Evolutionary conservation across 2,329 filamentous ascomycete species (phyloP), one percentile per base, ranked within the genome.

Genomic region (Aspergillus bombycis): DNA sequence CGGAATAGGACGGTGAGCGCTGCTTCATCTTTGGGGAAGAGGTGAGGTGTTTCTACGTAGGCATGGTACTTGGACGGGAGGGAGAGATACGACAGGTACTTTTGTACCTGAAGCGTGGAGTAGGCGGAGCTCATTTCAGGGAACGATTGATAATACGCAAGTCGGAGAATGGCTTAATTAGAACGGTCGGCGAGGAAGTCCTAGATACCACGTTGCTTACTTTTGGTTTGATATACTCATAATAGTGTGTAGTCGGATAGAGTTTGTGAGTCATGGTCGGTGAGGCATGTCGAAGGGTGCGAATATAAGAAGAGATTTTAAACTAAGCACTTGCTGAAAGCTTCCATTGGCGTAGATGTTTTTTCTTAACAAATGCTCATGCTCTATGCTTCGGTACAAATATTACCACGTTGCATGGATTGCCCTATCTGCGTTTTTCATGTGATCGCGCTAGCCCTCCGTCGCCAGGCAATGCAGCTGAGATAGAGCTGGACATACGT

Each of bases 1-100:
- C 65, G 67, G 38, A 70, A 71, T 16, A 72, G 83, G 74, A 62
- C 67, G 52, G 65, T 85, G 79, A 57, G 82, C 68, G 48, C 77
- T 73, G 30, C 74, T 73, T 61, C 83, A 70, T 67, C 82, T 74
- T 58, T 74, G 34, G 58, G 78, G 54, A 70, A 77, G 59, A 65
- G 61, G 23, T 53, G 43, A 41, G 68, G 73, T 34, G 46, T 62
- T 41, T 60, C 38, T 62, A 60, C 62, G 50, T 59, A 71, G 62
- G 55, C 57, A 57, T 46, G 62, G 70, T 70, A 66, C 23, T 71
- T 68, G 8, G 61, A 0, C 12, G 71, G 71, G 14, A 80, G 71
- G 21, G 64, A 53, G 57, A 80, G 73, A 62, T 77, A 69, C 4
- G 68, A 38, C 2, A 80, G 65, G 58, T 77, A 80, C 12, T 67